Evolutionary conservation across 805 yeast genomes (phyloP), one percentile per base, ranked within the genome.

Genomic region (Candida cerambycidarum): DNA sequence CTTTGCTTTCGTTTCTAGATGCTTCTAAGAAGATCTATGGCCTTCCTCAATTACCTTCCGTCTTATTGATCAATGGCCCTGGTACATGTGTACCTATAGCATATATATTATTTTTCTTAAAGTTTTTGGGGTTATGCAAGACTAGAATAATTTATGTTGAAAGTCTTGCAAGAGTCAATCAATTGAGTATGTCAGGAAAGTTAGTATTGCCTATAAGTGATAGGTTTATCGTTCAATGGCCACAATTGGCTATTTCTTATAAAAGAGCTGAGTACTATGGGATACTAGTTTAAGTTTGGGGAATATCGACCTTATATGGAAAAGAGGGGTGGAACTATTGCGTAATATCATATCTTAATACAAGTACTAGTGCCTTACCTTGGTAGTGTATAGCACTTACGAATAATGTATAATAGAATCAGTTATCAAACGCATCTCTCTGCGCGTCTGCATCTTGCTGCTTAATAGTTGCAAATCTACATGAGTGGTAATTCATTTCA

Each of bases 221-320:
- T 58, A 69, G 90, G 16, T 85, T 93, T 46, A 56, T 93, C 1
- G 98, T 93, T 7, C 99, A 93, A 60, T 93, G 99, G 99, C 78
- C 78, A 19, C 69, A 71, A 19, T 67, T 93, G 42, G 70, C 74
- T 6, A 47, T 55, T 15, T 56, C 60, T 41, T 82, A 80, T 54
- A 69, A 70, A 14, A 62, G 87, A 43, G 78, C 88, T 1, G 95
- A 87, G 54, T 89, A 79, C 58, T 72, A 79, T 54, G 97, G 97
- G 0, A 74, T 89, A 7, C 66, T 92, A 36, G 89, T 88, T 0
- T 88, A 25, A 11, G 6, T 21, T 21, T n/a, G n/a, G n/a, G 25
- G 25, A 7, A 21, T 21, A 7, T 21, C 10, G n/a, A n/a, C n/a
- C n/a, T n/a, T n/a, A n/a, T n/a, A n/a, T n/a, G n/a, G n/a, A n/a